Conservation (phyloP, 176 grass and related monocot species). For the Lolium multiflorum region DNA sequence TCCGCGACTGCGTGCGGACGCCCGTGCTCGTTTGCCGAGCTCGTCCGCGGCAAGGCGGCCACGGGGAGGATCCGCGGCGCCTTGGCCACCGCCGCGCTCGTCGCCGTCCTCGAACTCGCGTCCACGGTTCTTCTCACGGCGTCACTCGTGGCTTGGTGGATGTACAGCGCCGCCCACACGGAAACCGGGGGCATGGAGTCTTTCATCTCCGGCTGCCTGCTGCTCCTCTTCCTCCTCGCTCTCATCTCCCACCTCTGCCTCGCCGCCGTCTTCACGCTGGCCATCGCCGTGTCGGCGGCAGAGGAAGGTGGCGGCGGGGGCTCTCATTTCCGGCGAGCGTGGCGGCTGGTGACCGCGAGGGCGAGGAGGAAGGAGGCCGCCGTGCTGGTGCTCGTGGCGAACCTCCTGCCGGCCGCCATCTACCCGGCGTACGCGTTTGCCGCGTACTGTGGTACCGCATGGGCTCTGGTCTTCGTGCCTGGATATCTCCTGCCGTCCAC, state of each 20-base stretch:
- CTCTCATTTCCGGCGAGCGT: background rate
- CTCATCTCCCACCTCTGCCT: background rate
- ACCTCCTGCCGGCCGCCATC: background rate
- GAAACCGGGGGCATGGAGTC: background rate
- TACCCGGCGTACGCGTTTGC: background rate
- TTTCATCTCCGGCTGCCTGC: background rate
- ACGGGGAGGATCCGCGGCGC: background rate
- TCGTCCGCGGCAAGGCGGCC: background rate
- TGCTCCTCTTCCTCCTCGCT: background rate
- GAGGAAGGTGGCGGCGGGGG: background rate
- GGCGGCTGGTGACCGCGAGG: background rate
- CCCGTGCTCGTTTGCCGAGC: background rate
- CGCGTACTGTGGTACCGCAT: background rate
- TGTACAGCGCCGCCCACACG: background rate
- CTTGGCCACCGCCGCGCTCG: background rate
- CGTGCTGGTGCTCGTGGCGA: slow-evolving; percentile 19
- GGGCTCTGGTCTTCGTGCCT: background rate
- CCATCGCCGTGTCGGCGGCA: background rate
- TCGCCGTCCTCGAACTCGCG: background rate
- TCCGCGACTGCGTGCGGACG: background rate
- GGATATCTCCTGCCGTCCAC: background rate
- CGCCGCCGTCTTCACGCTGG: background rate
- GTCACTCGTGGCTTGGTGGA: no score
- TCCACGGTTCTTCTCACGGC: background rate
- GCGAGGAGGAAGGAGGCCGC: slow-evolving; percentile 28